Evolutionary conservation across 2,329 filamentous ascomycete species (phyloP), one percentile per base, ranked within the genome.

Genomic region (Pseudogymnoascus sp.): DNA sequence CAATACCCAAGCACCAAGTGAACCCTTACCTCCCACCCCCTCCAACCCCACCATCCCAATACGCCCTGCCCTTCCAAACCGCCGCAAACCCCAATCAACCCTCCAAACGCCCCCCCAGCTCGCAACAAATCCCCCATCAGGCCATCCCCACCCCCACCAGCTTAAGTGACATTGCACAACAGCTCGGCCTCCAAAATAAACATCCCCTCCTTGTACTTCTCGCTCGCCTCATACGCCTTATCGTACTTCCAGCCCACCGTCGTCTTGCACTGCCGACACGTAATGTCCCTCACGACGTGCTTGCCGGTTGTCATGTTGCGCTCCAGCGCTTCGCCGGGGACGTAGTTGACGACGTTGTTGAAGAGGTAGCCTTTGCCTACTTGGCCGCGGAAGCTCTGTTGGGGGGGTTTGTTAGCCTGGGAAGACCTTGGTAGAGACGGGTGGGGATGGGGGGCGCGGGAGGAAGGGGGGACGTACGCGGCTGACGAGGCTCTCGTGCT

Each of bases 191-290:
- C 93, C 63, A 99, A 82, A 65, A 99, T 99, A 75, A 90, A 98
- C 79, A 98, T 99, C 63, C 92, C 93, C 81, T 99, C 95, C 81
- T 99, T 99, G 79, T 99, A 99, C 78, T 96, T 96, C 83, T 99
- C 93, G 67, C 83, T 88, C 35, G 81, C 77, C 79, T 99, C 95
- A 75, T 90, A 98, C 1, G 95, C 95, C 79, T 96, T 96, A 77
- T 99, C 95, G 75, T 99, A 99, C 76, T 96, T 98, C 95, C 95
- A 99, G 37, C 95, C 95, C 61, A 99, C 95, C 31, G 89, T 89
- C 75, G 93, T 89, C 74, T 89, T 89, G 83, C 95, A 99, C 76
- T 96, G 90, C 64, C 89, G 84, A 79, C 95, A 99, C 64, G 82
- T 82, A 71, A 99, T 97, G 75, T 99, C 95, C 64, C 95, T 88